Percentiles rank a stretch among this genome's conserved stretches.
Evolutionary conservation across 2,329 filamentous ascomycete species (phyloP).

Genomic region (Myriosclerotinia duriaeana): DNA sequence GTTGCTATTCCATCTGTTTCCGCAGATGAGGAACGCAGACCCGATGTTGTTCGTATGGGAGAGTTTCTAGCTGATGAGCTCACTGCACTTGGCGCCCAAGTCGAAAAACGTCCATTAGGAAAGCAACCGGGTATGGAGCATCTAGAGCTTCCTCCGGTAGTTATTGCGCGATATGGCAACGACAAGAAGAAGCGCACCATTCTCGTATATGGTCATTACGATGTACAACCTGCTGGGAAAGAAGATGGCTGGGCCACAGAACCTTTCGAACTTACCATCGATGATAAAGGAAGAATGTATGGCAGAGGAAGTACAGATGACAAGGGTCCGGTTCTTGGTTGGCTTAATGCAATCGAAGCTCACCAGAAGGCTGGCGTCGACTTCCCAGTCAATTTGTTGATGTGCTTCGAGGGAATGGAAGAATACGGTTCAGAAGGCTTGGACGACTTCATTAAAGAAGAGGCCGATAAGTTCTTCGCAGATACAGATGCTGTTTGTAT

Average conservation of each 20-base stretch:
- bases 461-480: constrained; percentile 92
- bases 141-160: constrained; percentile 87
- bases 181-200: constrained; percentile 93
- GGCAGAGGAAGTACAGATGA: constrained; percentile 95
- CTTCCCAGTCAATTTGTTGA: constrained; percentile 94
- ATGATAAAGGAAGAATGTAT: constrained; percentile 92
- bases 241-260: constrained; percentile 95
- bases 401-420: constrained; percentile 99
- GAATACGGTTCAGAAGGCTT: constrained; percentile 96
- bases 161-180: constrained; percentile 87
- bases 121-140: constrained; percentile 90
- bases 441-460: constrained; percentile 87
- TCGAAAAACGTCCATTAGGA: constrained; percentile 82
- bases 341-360: constrained; percentile 97
- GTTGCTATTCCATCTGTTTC: constrained; percentile 97
- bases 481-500: constrained; percentile 97
- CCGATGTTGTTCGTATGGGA: constrained; percentile 95
- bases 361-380: constrained; percentile 94
- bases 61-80: constrained; percentile 85
- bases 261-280: constrained; percentile 84
- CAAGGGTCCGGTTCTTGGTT: constrained; percentile 95
- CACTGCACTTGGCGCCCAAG: constrained; percentile 76
- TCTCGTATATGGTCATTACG: constrained; percentile 96
- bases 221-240: constrained; percentile 92
- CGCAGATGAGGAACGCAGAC: constrained; percentile 81